Evolutionary conservation across 2,329 filamentous ascomycete genomes (phyloP).

Genomic region (Fonsecaea nubica): DNA sequence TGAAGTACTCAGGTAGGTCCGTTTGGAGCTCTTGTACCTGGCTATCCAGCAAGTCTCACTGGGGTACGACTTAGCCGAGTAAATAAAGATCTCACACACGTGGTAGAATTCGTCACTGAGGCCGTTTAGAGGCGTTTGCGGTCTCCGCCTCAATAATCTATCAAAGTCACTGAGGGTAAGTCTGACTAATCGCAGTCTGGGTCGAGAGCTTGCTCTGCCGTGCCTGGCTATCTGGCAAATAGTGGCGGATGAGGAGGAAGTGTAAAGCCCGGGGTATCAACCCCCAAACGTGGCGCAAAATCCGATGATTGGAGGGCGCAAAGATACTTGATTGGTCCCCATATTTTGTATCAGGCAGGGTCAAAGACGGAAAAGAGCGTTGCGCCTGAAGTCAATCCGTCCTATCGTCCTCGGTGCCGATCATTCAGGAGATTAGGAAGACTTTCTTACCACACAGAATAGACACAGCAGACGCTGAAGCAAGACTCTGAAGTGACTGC

Average conservation of each 20-base stretch:
- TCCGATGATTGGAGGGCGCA: conserved; percentile 16
- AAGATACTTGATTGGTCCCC: conserved; percentile 19
- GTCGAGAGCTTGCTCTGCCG: neutral
- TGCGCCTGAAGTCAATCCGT: neutral
- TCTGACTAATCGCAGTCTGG: neutral
- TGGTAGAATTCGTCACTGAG: neutral
- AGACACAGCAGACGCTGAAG: neutral
- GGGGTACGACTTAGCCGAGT: neutral
- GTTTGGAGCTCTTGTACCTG: neutral
- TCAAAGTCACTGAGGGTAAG: neutral
- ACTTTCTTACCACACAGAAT: neutral
- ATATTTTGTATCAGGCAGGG: neutral
- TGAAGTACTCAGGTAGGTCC: neutral
- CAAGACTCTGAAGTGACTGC: neutral
- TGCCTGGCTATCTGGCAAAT: neutral
- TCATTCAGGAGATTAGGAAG: neutral
- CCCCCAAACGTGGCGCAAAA: conserved; percentile 1
- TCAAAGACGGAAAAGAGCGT: conserved; percentile 19
- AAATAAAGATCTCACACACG: neutral
- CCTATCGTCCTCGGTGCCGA: neutral
- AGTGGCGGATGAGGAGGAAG: neutral
- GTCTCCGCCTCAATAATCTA: neutral
- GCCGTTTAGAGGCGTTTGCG: neutral
- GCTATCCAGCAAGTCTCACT: neutral
- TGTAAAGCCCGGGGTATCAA: neutral